These are phyloP conservation scores for Salix purpurea DNA, from an alignment of 345 rosid species.

Conservation along the genomic window DNA sequence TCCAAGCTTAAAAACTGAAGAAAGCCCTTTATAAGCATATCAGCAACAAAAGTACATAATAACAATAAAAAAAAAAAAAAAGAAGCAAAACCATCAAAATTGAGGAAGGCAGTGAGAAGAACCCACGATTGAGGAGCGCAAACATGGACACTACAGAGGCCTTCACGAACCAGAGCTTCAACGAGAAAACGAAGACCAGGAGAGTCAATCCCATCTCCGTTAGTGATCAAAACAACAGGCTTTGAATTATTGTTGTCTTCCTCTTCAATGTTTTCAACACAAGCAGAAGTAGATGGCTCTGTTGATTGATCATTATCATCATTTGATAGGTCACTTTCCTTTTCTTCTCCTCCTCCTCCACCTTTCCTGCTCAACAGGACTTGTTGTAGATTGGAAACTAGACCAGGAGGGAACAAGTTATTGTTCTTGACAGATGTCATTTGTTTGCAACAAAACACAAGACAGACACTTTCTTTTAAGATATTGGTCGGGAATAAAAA, in stretches of 20 bases:
- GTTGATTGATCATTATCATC: slow-evolving; percentile 24
- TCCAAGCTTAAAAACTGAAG: not conserved
- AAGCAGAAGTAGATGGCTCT: slow-evolving; percentile 52
- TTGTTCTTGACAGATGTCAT: slow-evolving; percentile 56
- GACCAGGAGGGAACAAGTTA: slow-evolving; percentile 57
- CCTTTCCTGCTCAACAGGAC: slow-evolving; percentile 60
- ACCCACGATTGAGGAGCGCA: slow-evolving; percentile 93
- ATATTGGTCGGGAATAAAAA: slow-evolving; percentile 18
- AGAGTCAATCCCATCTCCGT: slow-evolving; percentile 87
- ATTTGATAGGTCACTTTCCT: slow-evolving; percentile 1
- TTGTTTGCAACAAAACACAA: not conserved
- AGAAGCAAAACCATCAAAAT: not conserved
- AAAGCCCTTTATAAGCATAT: not conserved
- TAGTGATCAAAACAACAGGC: slow-evolving; percentile 80
- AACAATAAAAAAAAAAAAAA: not conserved
- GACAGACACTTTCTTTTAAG: not conserved
- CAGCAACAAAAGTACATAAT: not conserved
- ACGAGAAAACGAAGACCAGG: slow-evolving; percentile 84
- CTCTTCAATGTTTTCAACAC: slow-evolving; percentile 36
- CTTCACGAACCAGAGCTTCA: slow-evolving; percentile 70
- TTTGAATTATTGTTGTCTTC: slow-evolving; percentile 33
- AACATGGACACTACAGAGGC: slow-evolving; percentile 79
- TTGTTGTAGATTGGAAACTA: slow-evolving; percentile 79
- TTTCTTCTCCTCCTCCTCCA: slow-evolving; percentile 10
- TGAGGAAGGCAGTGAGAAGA: not conserved